These are phyloP conservation scores for Pelargonium nanum DNA, from an alignment of 345 rosid genomes.

Conservation along the genomic window DNA sequence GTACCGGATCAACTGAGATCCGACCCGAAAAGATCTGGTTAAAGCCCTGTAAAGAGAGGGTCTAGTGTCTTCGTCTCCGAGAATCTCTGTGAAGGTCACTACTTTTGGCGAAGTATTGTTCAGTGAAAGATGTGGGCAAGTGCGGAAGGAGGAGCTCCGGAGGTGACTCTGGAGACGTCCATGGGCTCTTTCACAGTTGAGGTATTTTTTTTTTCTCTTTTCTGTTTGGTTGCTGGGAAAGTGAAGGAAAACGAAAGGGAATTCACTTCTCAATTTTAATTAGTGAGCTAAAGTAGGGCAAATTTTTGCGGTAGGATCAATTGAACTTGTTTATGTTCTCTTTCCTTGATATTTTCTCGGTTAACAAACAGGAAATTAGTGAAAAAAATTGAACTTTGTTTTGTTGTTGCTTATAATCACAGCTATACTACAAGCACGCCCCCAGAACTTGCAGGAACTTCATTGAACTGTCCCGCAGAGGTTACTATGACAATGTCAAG, in stretches of 20 bases:
- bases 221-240: constrained; percentile 5
- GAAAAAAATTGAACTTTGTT: not conserved
- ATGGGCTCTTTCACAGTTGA: constrained; percentile 86
- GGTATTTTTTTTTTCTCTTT: constrained; percentile 23
- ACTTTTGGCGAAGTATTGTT: not conserved
- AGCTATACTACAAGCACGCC: constrained; percentile 82
- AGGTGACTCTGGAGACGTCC: constrained; percentile 89
- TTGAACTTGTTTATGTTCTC: not conserved
- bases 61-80: not conserved
- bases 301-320: not conserved
- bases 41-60: not conserved
- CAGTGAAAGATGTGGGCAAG: constrained; percentile 47
- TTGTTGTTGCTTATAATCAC: constrained; percentile 11
- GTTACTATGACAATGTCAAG: constrained; percentile 67
- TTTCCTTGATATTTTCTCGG: not conserved
- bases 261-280: not conserved
- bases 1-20: not conserved
- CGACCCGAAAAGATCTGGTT: not conserved
- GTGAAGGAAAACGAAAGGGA: not conserved
- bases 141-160: constrained; percentile 75
- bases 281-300: not conserved
- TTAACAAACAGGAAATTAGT: not conserved
- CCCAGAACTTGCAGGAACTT: constrained; percentile 96
- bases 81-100: constrained; percentile 6
- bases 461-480: constrained; percentile 73